Evolutionary conservation across 148 eudicot species (phyloP), one percentile per base, ranked within the genome.

Genomic region (Nyssa sinensis): DNA sequence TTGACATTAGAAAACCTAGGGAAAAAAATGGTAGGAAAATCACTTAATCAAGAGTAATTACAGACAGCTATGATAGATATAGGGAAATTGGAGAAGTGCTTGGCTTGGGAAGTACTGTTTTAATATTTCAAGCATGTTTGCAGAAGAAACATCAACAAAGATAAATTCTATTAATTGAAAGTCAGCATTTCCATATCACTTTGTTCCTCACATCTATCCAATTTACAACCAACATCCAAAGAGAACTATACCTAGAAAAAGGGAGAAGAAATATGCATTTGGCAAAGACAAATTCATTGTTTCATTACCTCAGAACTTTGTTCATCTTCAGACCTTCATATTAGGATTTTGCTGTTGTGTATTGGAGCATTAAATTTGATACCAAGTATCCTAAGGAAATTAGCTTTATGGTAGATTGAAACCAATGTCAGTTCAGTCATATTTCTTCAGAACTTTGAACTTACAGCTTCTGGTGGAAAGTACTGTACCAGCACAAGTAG

Each of bases 401-500:
- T 67, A 72, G 23, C 62, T 30, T 11, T 61, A 23, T 24, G 31
- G 28, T 58, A 30, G 23, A 33, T 51, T 53, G 24, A 5, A 34
- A 27, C 49, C 19, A 24, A 59, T 37, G 21, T 72, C 0, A 23
- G 30, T 34, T 58, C 74, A 49, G 57, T 17, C 57, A 17, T 3
- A 49, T 11, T 11, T 49, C 4, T 13, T 49, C 57, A 49, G 16
- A 49, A 49, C 17, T 4, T 49, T 13, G 57, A 49, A 75, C 41
- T 49, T 13, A 19, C 41, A 23, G 17, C 13, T 47, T 57, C 14
- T 41, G 14, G 16, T 37, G 37, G 28, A 13, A 21, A 34, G 69
- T 60, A 41, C 57, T 37, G 59, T 41, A 41, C 30, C 44, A 16
- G 2, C 32, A 59, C 65, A 33, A 68, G 77, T 76, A 68, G 77